Percentiles rank a stretch among this genome's conserved stretches.
phyloP scores from a whole-genome alignment of 495 filamentous ascomycete species.

The Daldinia childiae region DNA sequence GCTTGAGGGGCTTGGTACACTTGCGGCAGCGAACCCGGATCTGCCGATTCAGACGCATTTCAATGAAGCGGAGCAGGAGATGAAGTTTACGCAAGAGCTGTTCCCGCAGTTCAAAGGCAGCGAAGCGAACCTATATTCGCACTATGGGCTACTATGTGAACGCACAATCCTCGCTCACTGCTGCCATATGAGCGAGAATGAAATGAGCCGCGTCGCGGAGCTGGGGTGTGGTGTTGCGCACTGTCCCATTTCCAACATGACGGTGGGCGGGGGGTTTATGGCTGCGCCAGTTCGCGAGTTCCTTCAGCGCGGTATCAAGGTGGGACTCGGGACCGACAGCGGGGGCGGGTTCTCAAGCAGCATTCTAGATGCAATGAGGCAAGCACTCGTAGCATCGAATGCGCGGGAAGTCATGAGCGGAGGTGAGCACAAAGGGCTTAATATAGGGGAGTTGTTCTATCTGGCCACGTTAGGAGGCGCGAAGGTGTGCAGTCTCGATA shows the following conservation, averaged over 20 bases:
- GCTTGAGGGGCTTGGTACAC: constrained; percentile 60
- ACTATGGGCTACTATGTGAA: constrained; percentile 61
- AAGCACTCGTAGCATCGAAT: constrained; percentile 69
- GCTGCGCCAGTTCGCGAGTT: constrained; percentile 68
- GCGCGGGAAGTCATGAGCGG: constrained; percentile 60
- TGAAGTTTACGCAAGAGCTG: constrained; percentile 58
- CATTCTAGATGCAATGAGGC: constrained; percentile 67
- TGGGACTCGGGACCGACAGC: constrained; percentile 73
- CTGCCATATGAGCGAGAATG: constrained; percentile 65
- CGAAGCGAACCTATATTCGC: constrained; percentile 65
- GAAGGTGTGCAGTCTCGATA: constrained; percentile 64
- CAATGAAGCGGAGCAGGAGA: constrained; percentile 67
- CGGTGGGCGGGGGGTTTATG: constrained; percentile 68
- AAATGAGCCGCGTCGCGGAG: constrained; percentile 58
- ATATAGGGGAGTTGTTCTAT: constrained; percentile 65
- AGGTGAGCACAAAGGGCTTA: constrained; percentile 60
- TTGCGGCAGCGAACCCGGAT: constrained; percentile 60
- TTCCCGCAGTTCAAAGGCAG: constrained; percentile 61
- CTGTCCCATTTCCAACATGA: constrained; percentile 72
- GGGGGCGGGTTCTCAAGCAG: constrained; percentile 70
- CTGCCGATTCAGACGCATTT: constrained; percentile 73
- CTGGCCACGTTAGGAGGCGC: constrained; percentile 72
- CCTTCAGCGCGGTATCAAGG: constrained; percentile 66
- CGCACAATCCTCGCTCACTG: constrained; percentile 72
- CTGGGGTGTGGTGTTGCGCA: constrained; percentile 68